Evolutionary conservation across 345 rosid species (phyloP).

Genomic region (Camelina neglecta): DNA sequence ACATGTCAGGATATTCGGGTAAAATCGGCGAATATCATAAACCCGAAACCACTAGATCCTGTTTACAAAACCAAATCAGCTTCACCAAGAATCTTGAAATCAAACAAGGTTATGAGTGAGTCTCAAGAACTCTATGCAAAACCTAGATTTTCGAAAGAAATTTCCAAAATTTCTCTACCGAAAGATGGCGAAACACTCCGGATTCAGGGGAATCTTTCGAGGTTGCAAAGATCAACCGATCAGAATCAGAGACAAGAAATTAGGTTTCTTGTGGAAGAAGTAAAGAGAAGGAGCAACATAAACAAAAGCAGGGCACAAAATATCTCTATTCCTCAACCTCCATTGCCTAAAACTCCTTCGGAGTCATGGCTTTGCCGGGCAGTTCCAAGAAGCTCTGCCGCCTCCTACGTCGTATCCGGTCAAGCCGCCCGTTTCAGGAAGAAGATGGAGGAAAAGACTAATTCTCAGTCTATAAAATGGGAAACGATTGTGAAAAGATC

Average conservation of each 20-base stretch:
- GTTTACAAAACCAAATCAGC: conserved; percentile 45
- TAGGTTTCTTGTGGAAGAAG: conserved; percentile 39
- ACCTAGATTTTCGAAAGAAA: conserved; percentile 49
- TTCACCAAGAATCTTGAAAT: conserved; percentile 61
- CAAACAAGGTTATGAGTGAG: conserved; percentile 44
- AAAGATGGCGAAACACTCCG: conserved; percentile 25
- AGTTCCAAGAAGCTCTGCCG: conserved; percentile 53
- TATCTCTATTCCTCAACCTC: conserved; percentile 55
- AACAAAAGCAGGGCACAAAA: conserved; percentile 33
- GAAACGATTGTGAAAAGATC: conserved; percentile 94
- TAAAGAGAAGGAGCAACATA: conserved; percentile 35
- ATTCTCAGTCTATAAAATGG: conserved; percentile 59
- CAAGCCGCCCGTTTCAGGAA: conserved; percentile 40
- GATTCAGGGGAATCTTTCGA: conserved; percentile 20
- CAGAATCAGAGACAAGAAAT: conserved; percentile 35
- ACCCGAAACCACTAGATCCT: conserved; percentile 5
- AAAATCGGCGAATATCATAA: conserved; percentile 1
- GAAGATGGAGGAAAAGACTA: conserved; percentile 45
- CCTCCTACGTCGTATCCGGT: conserved; percentile 37
- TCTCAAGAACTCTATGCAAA: conserved; percentile 51
- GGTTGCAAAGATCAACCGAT: conserved; percentile 37
- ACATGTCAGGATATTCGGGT: conserved; percentile 33
- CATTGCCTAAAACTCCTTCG: conserved; percentile 79
- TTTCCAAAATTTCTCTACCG: conserved; percentile 51
- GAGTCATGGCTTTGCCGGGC: conserved; percentile 96